A percentile compares a stretch with the other conserved stretches of the same genome.
Conservation (phyloP, 441 rosid genomes). For the Adansonia grandidieri region DNA sequence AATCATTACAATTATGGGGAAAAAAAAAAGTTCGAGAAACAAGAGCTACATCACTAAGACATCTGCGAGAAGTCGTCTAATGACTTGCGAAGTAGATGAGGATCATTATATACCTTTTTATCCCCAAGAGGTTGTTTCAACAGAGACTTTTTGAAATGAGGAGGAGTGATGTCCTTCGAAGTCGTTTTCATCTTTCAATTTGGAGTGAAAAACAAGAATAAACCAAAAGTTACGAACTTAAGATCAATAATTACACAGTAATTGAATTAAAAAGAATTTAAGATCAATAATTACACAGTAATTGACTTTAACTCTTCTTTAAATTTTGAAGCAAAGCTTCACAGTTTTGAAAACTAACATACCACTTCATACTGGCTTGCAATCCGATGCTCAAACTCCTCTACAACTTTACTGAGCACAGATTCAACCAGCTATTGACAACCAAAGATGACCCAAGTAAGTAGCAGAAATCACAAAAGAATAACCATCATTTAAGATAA, state of each 20-base stretch:
- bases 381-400: slow-evolving; percentile 86
- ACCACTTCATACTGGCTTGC: slow-evolving; percentile 69
- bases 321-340: background rate
- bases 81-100: slow-evolving; percentile 26
- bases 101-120: slow-evolving; percentile 54
- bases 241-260: slow-evolving; percentile 15
- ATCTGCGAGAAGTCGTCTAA: background rate
- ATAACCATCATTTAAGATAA: background rate
- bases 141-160: slow-evolving; percentile 47
- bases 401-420: slow-evolving; percentile 73
- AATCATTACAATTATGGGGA: slow-evolving; percentile 19
- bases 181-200: slow-evolving; percentile 46
- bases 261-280: background rate
- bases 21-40: background rate
- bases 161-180: slow-evolving; percentile 47
- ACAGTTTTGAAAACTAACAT: slow-evolving; percentile 29
- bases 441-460: slow-evolving; percentile 29
- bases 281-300: slow-evolving; percentile 15
- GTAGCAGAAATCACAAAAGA: slow-evolving; percentile 25
- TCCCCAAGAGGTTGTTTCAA: slow-evolving; percentile 48
- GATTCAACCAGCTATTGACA: slow-evolving; percentile 77
- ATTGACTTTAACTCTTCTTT: background rate
- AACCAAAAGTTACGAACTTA: background rate
- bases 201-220: slow-evolving; percentile 23
- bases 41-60: slow-evolving; percentile 3